phyloP scores from a whole-genome alignment of 352 stramenopile species.

The Globisporangium recalcitrans region DNA sequence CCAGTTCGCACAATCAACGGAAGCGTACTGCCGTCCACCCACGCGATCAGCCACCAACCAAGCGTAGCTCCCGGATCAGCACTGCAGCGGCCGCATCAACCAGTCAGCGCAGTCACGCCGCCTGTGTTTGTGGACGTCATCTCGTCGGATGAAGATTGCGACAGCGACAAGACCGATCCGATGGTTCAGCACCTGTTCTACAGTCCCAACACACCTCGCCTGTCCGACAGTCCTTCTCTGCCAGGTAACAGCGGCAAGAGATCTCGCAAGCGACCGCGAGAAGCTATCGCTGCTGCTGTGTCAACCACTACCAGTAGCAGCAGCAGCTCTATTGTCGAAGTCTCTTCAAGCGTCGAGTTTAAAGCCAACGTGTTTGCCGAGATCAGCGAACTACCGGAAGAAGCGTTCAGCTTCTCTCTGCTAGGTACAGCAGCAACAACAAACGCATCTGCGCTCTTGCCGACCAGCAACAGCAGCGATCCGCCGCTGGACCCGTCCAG shows the following conservation, averaged over 20 bases:
- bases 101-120: slow-evolving; percentile 5
- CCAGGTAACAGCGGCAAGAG: background rate
- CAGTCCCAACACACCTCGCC: slow-evolving; percentile 58
- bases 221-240: background rate
- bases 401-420: slow-evolving; percentile 16
- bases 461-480: background rate
- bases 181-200: slow-evolving; percentile 74
- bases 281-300: slow-evolving; percentile 6
- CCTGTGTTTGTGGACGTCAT: slow-evolving; percentile 57
- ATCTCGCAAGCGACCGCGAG: slow-evolving; percentile 31
- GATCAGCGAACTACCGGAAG: background rate
- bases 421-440: background rate
- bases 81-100: background rate
- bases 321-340: background rate
- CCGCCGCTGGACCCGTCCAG: slow-evolving; percentile 14
- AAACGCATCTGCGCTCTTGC: background rate
- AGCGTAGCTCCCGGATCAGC: background rate
- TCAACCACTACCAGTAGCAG: background rate
- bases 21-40: background rate
- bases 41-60: background rate
- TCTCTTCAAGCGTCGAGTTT: background rate
- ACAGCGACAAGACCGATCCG: slow-evolving; percentile 66
- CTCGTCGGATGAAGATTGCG: slow-evolving; percentile 51
- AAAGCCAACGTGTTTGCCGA: background rate
- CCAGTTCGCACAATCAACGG: background rate